Conservation (phyloP, 2,329 filamentous ascomycete species). For the Emericellopsis atlantica region DNA sequence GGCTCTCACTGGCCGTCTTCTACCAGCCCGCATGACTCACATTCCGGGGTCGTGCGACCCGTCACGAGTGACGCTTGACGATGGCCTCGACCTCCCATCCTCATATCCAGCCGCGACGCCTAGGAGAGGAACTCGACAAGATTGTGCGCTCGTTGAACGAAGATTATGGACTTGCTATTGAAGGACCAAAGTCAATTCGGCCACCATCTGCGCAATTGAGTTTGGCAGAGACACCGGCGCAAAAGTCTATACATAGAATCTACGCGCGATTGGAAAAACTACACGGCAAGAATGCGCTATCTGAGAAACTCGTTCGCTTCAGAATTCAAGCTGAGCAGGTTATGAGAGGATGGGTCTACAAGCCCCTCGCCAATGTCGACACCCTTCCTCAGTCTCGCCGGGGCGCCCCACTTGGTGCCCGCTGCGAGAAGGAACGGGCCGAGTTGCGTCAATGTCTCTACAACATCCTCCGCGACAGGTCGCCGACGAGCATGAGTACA, state of each 20-base stretch:
- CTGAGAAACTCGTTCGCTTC: not conserved
- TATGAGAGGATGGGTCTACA: constrained; percentile 6
- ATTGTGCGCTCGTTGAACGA: constrained; percentile 12
- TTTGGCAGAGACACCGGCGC: too few species aligned
- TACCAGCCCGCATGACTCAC: too few species aligned
- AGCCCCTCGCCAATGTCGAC: constrained; percentile 9
- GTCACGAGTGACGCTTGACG: too few species aligned
- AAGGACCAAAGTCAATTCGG: not conserved
- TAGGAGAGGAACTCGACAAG: constrained; percentile 8
- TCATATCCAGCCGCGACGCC: too few species aligned
- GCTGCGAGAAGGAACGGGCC: constrained; percentile 8
- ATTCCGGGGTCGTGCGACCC: too few species aligned
- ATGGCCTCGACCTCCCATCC: too few species aligned
- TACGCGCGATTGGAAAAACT: too few species aligned
- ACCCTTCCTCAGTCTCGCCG: constrained; percentile 5
- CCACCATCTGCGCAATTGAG: too few species aligned
- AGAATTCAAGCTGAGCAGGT: not conserved
- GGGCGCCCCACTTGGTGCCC: constrained; percentile 9
- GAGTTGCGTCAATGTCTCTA: constrained; percentile 12
- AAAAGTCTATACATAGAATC: too few species aligned
- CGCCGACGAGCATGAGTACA: not conserved
- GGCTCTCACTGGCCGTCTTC: too few species aligned
- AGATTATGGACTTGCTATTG: constrained; percentile 10
- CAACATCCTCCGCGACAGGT: constrained; percentile 4
- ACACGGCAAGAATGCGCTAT: too few species aligned